Conservation (phyloP, 257 asterid genomes). For the Nicotiana otophora region DNA sequence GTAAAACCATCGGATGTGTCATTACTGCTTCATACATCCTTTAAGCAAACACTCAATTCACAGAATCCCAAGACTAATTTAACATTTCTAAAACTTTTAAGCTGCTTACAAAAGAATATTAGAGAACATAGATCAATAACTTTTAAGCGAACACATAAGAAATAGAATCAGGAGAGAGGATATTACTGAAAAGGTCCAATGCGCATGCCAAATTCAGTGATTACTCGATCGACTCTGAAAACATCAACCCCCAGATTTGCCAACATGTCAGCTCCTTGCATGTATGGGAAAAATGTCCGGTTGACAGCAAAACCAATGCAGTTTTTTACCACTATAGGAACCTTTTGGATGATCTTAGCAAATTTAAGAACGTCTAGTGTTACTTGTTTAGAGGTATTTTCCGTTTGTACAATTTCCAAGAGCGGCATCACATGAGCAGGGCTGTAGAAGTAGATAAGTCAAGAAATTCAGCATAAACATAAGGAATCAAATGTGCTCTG, state of each 20-base stretch:
- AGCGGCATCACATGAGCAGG: conserved; percentile 40
- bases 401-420: conserved; percentile 34
- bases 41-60: no score
- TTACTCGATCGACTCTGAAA: conserved; percentile 35
- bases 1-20: no score
- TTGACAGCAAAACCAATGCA: conserved; percentile 34
- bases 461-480: neutral
- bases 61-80: no score
- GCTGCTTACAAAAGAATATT: neutral
- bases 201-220: conserved; percentile 45
- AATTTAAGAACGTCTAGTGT: conserved; percentile 35
- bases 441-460: conserved; percentile 26
- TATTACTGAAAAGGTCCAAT: conserved; percentile 48
- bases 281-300: conserved; percentile 34
- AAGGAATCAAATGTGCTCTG: neutral
- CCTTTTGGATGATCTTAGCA: conserved; percentile 39
- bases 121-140: neutral
- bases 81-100: no score
- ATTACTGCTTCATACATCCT: no score
- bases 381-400: conserved; percentile 33
- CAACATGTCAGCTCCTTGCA: conserved; percentile 40
- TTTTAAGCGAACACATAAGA: neutral
- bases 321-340: conserved; percentile 38
- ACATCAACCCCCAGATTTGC: conserved; percentile 38
- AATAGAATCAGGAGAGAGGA: neutral